Base-by-base conservation (phyloP, 2,329 filamentous ascomycete species). In the Lasiodiplodia sp. region DNA sequence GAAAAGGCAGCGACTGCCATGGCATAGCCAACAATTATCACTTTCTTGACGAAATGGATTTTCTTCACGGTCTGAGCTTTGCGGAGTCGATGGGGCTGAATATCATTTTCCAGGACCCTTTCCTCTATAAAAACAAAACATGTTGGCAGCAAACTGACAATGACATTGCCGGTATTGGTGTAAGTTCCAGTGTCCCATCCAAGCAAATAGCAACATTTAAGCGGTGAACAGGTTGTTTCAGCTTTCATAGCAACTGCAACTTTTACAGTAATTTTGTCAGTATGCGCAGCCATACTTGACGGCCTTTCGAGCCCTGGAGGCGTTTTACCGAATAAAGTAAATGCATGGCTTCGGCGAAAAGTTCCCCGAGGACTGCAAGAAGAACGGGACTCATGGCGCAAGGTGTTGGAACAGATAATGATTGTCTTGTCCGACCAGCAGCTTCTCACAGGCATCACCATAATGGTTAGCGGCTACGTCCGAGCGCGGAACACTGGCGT, bases 391-490 rank as follows among this genome's bases (percentile, higher is more conserved):
- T 14, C 8, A 10, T 65, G 38, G 16, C 72, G 76, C 3, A 73
- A 74, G 2, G 75, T 77, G 31, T 68, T 78, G 2, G 76, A 77
- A 68, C 75, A 75, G 1, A 70, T 76, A 18, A 75, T 76, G 31
- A 76, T 78, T 55, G 74, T 73, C 0, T 62, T 77, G 14, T 76
- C 75, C 2, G 75, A 77, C 63, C 76, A 78, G 63, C 76, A 77
- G 65, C 71, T 77, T 23, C 72, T 77, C 14, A 77, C 76, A 1
- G 75, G 76, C 2, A 77, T 75, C 49, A 75, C 74, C 4, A 73
- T 77, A 3, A 52, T 55, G 7, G 68, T 78, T 8, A 77, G 73
- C 44, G 76, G 72, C 3, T 78, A 74, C 73, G 74, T 77, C 37
- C 40, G 58, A 21, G 51, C 51, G 6, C 18, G 23, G n/a, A 38